Evolutionary conservation across 768 basidiomycete species (phyloP).

Genomic region (Pleurotus sapidus): DNA sequence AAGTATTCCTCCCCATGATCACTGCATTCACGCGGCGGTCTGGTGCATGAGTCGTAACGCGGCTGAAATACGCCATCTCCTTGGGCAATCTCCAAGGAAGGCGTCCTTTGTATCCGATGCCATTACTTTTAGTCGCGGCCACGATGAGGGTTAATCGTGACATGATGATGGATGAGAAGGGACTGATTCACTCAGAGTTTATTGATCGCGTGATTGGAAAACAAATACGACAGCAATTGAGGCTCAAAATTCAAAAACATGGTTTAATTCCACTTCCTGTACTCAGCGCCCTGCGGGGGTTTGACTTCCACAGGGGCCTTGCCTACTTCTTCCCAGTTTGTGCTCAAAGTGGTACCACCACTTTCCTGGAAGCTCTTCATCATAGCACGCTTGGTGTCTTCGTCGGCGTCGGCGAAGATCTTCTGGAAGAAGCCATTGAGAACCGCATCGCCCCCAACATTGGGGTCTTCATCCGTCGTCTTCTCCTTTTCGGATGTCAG

Average conservation of each 20-base stretch:
- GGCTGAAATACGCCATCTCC: slow-evolving; percentile 93
- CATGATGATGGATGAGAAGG: slow-evolving; percentile 32
- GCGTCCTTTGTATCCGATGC: slow-evolving; percentile 74
- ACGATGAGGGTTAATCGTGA: slow-evolving; percentile 86
- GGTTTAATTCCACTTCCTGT: slow-evolving; percentile 69
- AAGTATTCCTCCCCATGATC: slow-evolving; percentile 95
- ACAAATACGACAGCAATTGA: background rate
- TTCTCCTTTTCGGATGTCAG: slow-evolving; percentile 68
- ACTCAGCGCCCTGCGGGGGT: slow-evolving; percentile 83
- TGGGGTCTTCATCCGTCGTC: slow-evolving; percentile 74
- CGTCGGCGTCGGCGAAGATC: slow-evolving; percentile 87
- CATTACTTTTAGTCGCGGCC: slow-evolving; percentile 83
- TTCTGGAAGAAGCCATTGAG: slow-evolving; percentile 91
- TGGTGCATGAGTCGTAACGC: slow-evolving; percentile 63
- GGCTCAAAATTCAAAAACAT: slow-evolving; percentile 1
- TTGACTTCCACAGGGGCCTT: slow-evolving; percentile 71
- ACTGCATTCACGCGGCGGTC: slow-evolving; percentile 65
- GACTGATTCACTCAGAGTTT: background rate
- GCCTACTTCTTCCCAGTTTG: slow-evolving; percentile 90
- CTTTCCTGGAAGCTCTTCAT: slow-evolving; percentile 97
- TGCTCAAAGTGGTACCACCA: slow-evolving; percentile 93
- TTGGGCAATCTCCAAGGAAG: slow-evolving; percentile 89
- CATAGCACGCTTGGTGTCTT: slow-evolving; percentile 92
- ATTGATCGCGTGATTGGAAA: slow-evolving; percentile 1
- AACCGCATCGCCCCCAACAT: slow-evolving; percentile 83